Evolutionary conservation across 495 filamentous ascomycete genomes (phyloP), one percentile per base, ranked within the genome.

Genomic region (Xylaria flabelliformis): DNA sequence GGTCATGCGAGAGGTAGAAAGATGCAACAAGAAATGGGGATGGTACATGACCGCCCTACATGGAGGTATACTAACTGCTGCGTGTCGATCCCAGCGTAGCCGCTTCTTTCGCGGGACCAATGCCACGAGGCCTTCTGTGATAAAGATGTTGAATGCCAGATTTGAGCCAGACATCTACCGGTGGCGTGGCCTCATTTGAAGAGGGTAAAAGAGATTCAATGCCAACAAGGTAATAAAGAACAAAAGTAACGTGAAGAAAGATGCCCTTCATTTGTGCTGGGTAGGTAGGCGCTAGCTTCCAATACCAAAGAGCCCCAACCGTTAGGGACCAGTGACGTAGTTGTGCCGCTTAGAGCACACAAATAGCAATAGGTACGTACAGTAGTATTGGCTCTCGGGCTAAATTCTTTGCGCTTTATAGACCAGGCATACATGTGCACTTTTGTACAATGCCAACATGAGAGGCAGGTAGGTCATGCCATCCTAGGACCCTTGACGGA

Each of bases 331-430:
- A n/a, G 62, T 72, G 70, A 72, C 70, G 70, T 72, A 72, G 69
- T 71, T 72, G 63, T 67, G 62, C 70, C 70, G 70, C 70, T 61
- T 67, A 71, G 62, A 46, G 66, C 59, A 58, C 70, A 67, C 70
- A 67, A 67, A 46, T 61, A 61, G 62, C 53, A 61, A 39, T 46
- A 58, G 26, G 26, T 29, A 29, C 26, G 62, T 50, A 59, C 39
- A 26, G 58, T 4, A 26, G 58, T 4, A 36, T 39, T 29, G 59
- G 59, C 51, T 59, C 36, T 6, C 50, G 53, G 39, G 53, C 42
- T 61, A 69, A 69, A 48, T 69, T 61, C 55, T 44, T 21, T 39
- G 44, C 53, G 29, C 67, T 50, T 64, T 64, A 51, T 64, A 63
- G 34, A 56, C 58, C 42, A 26, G 6, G 36, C 36, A 8, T 39